Percentiles rank a stretch among this genome's conserved stretches.
These are phyloP conservation scores for Kurtzmaniella quercitrusa DNA, from an alignment of 1,139 yeast species.

Conservation along the genomic window DNA sequence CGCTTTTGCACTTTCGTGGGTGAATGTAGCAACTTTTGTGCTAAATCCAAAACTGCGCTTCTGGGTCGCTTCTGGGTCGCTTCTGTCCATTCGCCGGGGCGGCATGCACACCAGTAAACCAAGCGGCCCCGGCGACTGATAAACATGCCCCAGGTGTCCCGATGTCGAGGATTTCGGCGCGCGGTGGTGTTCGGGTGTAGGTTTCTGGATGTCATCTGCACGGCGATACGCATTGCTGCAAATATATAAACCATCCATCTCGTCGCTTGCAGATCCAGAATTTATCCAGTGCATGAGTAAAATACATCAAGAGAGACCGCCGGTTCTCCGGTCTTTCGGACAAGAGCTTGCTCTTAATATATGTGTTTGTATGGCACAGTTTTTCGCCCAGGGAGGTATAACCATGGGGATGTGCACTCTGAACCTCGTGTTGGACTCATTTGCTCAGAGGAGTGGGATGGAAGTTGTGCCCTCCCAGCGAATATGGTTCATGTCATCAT, in stretches of 20 bases:
- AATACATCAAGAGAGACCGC: constrained; percentile 1
- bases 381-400: constrained; percentile 35
- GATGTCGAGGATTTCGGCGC: not conserved
- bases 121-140: too few species aligned
- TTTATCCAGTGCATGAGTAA: not conserved
- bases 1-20: too few species aligned
- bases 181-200: not conserved
- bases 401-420: constrained; percentile 38
- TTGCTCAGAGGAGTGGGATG: constrained; percentile 13
- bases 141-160: too few species aligned
- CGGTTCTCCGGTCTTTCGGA: constrained; percentile 12
- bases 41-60: too few species aligned
- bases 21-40: too few species aligned
- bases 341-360: constrained; percentile 27
- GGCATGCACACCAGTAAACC: too few species aligned
- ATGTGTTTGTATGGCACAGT: constrained; percentile 36
- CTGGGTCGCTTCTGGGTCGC: too few species aligned
- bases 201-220: not conserved
- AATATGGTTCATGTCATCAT: constrained; percentile 57
- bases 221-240: constrained; percentile 1
- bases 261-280: not conserved
- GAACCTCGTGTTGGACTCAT: constrained; percentile 31
- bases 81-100: too few species aligned
- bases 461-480: constrained; percentile 19
- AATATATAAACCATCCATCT: not conserved